Base-by-base conservation (phyloP, 1,284 basidiomycete genomes). In the Hymenochaete sp. region DNA sequence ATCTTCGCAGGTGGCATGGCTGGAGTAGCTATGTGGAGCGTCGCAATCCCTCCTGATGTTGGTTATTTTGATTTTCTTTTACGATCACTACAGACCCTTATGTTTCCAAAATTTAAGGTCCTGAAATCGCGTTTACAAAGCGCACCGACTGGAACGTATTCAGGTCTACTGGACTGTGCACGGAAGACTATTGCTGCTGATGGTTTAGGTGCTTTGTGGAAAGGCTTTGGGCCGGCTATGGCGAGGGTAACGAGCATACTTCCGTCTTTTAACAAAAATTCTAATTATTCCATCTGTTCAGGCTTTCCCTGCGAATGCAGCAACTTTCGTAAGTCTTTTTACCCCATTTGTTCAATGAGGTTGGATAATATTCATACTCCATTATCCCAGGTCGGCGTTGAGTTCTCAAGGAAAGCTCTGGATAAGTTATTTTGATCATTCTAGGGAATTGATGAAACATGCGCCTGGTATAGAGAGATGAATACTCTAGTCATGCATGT, bases 221-320 rank as follows among this genome's bases (percentile, higher is more conserved):
- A 88, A 67, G 96, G 95, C 21, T 91, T 98, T 60, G 93, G 90
- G 43, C 96, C 96, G 19, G 95, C 95, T 14, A 98, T 98, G 92
- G 84, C 80, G 42, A 70, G 92, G 59, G 91, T 84, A 71, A 58
- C 72, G 72, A 55, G 14, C 3, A 42, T 50, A n/a, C 6, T 18
- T 16, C n/a, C 14, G 10, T 18, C 9, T 16, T 38, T 22, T 27
- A 18, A 4, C 16, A 19, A 35, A 5, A 35, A 4, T 32, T 13
- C 28, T 46, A 39, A 58, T 48, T 52, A n/a, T 38, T 19, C 47
- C 10, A 16, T 46, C 10, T 19, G 40, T 43, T 2, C 49, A 87
- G 83, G 87, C 88, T 42, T 90, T 93, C 75, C 90, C 91, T 4
- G 91, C 92, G 22, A 95, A 95, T 62, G 92, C 91, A 41, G 92